Evolutionary conservation across 306 rosid species (phyloP), one percentile per base, ranked within the genome.

Genomic region (Trichosanthes truncata): DNA sequence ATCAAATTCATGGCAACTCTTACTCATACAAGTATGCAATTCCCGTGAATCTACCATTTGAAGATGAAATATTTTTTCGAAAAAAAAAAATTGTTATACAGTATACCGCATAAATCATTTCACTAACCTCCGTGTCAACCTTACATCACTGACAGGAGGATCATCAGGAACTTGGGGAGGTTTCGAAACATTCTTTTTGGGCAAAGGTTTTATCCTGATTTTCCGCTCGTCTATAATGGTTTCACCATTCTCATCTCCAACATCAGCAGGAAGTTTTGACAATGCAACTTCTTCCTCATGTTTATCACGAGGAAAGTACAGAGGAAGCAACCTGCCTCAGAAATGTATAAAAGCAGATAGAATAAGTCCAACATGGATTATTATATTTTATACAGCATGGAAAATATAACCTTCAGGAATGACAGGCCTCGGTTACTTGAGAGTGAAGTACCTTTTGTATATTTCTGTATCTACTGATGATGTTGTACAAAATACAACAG

Each of bases 171-270:
- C 80, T 83, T 76, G 59, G 63, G 90, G 85, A 63, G 93, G 90
- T 74, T 85, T 89, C 6, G 88, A 78, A 80, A 71, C 76, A 68
- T 60, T 81, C 74, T 87, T 89, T 84, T 91, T 91, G 53, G 97
- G 99, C 88, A 95, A 90, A 79, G 96, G 88, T 84, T 90, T 91
- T 85, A 95, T 95, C 87, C 99, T 89, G 89, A 95, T 95, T 89
- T 95, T 95, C 61, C 99, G 97, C 82, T 93, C 99, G 78, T 93
- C 96, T 79, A 95, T 87, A 82, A 87, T 83, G 9, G 97, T 95
- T 90, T 95, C 99, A 11, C 99, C 99, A 85, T 95, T 95, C 83
- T 95, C 99, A 91, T 95, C 99, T 80, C 99, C 99, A 79, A 95
- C 97, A 85, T 95, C 99, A 73, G 97, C 93, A 75, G 99, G 99